A percentile compares a stretch with the other conserved stretches of the same genome.
Conservation (phyloP, 257 asterid species). For the Solanum habrochaites region DNA sequence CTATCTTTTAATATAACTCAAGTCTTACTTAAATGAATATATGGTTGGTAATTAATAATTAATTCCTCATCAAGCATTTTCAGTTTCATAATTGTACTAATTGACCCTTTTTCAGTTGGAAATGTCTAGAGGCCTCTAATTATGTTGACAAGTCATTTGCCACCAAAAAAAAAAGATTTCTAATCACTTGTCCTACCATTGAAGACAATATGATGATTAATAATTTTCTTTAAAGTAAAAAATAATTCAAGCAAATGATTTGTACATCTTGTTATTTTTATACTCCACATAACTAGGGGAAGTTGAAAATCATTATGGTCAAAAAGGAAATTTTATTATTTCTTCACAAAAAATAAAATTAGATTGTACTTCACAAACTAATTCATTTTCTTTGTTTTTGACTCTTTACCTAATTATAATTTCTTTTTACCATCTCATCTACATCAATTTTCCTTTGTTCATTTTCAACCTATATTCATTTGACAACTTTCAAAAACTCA, state of each 20-base stretch:
- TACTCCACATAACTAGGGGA: neutral
- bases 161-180: neutral
- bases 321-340: neutral
- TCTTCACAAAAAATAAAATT: neutral
- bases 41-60: neutral
- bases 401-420: neutral
- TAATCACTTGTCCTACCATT: neutral
- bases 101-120: neutral
- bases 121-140: neutral
- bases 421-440: neutral
- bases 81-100: neutral
- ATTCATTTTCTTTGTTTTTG: neutral
- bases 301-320: neutral
- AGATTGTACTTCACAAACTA: neutral
- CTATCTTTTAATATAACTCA: neutral
- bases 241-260: neutral
- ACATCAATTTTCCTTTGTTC: neutral
- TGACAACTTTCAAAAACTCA: neutral
- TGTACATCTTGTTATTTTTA: neutral
- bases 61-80: neutral
- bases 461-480: neutral
- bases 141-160: neutral
- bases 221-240: neutral
- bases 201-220: neutral
- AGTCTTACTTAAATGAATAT: neutral